Evolutionary conservation across 176 grass and related monocot species (phyloP).

Genomic region (Avena insularis): DNA sequence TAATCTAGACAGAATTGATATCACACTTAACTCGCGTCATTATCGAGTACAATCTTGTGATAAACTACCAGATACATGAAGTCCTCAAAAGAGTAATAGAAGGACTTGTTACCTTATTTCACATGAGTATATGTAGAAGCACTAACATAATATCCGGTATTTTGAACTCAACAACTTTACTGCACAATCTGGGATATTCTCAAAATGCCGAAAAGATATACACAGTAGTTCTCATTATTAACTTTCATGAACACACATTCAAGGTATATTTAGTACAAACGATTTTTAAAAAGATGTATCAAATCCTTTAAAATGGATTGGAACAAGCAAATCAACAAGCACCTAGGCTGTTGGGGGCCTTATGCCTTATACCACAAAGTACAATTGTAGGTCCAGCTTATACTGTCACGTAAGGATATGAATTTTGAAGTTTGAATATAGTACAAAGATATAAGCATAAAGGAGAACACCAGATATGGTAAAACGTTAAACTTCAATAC

Average conservation of each 20-base stretch:
- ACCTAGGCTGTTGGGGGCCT: background rate
- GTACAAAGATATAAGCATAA: constrained; percentile 7
- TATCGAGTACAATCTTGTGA: background rate
- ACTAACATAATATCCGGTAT: background rate
- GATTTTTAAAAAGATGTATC: background rate
- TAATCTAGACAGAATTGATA: background rate
- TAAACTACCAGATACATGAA: background rate
- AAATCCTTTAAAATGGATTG: background rate
- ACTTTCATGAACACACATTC: constrained; percentile 19
- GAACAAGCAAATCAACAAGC: background rate
- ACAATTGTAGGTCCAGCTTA: background rate
- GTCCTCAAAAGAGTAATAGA: background rate
- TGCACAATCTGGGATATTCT: background rate
- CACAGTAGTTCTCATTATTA: background rate
- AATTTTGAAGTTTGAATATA: background rate
- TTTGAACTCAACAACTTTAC: background rate
- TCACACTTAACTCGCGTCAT: background rate
- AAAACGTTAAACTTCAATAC: constrained; percentile 11
- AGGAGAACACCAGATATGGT: background rate
- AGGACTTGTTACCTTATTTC: background rate
- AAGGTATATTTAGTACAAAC: constrained; percentile 22
- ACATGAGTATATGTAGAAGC: constrained; percentile 7
- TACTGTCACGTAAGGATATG: background rate
- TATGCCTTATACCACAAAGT: background rate
- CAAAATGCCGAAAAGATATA: background rate